These are phyloP conservation scores for Eucalyptus regnans DNA, from an alignment of 345 rosid species.

Conservation along the genomic window DNA sequence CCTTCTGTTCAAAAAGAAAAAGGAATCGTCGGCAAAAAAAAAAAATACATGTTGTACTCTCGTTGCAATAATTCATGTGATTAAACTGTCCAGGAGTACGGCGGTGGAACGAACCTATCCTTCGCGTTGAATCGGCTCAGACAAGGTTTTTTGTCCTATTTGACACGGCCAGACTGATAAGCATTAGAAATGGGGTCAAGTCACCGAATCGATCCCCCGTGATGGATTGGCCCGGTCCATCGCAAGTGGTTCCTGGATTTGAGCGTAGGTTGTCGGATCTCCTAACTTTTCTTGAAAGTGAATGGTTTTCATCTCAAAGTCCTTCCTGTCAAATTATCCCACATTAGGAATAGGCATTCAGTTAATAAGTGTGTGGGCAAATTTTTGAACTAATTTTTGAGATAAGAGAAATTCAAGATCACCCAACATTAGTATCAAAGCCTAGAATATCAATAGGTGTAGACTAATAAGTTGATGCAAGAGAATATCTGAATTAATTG, in stretches of 20 bases:
- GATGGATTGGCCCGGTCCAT: background rate
- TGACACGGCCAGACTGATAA: background rate
- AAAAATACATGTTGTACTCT: background rate
- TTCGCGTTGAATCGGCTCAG: background rate
- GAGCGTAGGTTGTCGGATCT: background rate
- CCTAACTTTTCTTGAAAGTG: background rate
- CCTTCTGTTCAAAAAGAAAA: background rate
- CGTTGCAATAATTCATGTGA: background rate
- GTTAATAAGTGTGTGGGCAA: accelerated
- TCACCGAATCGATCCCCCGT: background rate
- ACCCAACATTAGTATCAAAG: background rate
- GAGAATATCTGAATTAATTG: too few relatives aligned
- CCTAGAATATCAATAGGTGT: background rate
- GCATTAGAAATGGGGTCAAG: background rate
- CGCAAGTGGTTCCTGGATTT: background rate
- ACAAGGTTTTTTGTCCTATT: background rate
- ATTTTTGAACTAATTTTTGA: too few relatives aligned
- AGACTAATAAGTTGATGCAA: too few relatives aligned
- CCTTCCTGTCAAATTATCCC: too few relatives aligned
- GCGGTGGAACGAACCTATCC: background rate
- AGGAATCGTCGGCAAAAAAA: background rate
- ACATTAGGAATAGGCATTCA: too few relatives aligned
- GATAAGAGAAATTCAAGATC: background rate
- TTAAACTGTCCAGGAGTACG: background rate
- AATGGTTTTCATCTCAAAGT: background rate